Evolutionary conservation across 805 yeast genomes (phyloP).

Genomic region (Cyberlindnera saturnus): DNA sequence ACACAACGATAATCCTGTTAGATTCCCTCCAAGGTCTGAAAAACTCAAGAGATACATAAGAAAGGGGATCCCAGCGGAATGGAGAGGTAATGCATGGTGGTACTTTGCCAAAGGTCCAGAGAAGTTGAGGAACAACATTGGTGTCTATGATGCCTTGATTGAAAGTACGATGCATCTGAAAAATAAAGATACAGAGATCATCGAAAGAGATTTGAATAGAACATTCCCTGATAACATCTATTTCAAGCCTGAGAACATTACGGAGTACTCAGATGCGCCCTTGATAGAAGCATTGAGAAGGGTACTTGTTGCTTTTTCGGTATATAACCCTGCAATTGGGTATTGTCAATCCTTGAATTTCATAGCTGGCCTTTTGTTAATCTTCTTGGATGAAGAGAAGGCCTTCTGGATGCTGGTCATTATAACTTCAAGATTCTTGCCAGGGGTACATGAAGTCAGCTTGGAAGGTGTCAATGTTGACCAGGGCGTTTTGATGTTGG

Average conservation of each 20-base stretch:
- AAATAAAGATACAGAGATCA: slow-evolving; percentile 83
- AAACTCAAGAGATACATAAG: slow-evolving; percentile 76
- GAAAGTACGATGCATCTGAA: slow-evolving; percentile 44
- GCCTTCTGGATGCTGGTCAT: slow-evolving; percentile 96
- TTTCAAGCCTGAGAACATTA: slow-evolving; percentile 44
- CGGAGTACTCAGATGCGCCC: slow-evolving; percentile 43
- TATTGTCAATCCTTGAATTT: slow-evolving; percentile 95
- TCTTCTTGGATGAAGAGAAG: slow-evolving; percentile 84
- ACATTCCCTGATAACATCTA: slow-evolving; percentile 92
- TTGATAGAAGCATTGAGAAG: slow-evolving; percentile 69
- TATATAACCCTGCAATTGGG: slow-evolving; percentile 84
- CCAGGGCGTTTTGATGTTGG: slow-evolving; percentile 89
- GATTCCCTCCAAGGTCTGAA: slow-evolving; percentile 75
- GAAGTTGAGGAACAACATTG: slow-evolving; percentile 58
- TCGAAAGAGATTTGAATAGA: slow-evolving; percentile 87
- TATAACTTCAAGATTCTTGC: slow-evolving; percentile 76
- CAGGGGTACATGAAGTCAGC: slow-evolving; percentile 86
- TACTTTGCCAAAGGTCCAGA: slow-evolving; percentile 85
- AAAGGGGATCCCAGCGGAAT: slow-evolving; percentile 93
- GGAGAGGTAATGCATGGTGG: slow-evolving; percentile 98
- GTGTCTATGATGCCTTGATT: slow-evolving; percentile 68
- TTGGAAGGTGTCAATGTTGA: slow-evolving; percentile 93
- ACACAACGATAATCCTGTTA: slow-evolving; percentile 44
- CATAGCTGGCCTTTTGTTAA: slow-evolving; percentile 76
- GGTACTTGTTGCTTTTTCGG: slow-evolving; percentile 77